Percentiles rank a stretch among this genome's conserved stretches.
phyloP scores from a whole-genome alignment of 441 rosid genomes.

The Corymbia calophylla region DNA sequence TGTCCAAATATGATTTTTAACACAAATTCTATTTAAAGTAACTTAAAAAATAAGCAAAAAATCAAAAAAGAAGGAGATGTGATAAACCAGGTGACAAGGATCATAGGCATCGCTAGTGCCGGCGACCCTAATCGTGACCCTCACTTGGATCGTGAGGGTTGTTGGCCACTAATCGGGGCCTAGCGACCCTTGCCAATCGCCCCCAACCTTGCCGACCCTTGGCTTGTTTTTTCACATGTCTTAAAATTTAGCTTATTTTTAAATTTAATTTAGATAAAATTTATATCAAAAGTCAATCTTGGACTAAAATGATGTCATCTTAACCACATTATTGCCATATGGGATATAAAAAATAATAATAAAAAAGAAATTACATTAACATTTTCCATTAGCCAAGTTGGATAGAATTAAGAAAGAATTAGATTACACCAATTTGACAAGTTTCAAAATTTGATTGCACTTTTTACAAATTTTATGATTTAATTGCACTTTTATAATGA shows the following conservation, averaged over 20 bases:
- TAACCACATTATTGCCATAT: too few relatives aligned
- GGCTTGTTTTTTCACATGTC: background rate
- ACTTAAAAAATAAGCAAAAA: too few relatives aligned
- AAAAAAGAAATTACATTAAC: too few relatives aligned
- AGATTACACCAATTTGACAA: background rate
- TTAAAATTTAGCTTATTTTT: too few relatives aligned
- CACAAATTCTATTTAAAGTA: background rate
- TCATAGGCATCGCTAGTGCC: too few relatives aligned
- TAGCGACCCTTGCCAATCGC: fast-evolving
- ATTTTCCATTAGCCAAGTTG: background rate
- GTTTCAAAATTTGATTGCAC: background rate
- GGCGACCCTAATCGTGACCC: background rate
- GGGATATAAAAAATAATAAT: background rate
- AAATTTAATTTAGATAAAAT: too few relatives aligned
- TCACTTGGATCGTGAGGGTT: background rate
- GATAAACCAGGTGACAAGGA: background rate
- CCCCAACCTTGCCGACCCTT: too few relatives aligned
- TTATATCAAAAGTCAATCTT: too few relatives aligned
- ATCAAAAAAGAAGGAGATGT: too few relatives aligned
- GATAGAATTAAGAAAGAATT: background rate
- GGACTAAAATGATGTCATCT: background rate
- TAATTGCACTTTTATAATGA: too few relatives aligned
- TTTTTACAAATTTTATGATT: too few relatives aligned
- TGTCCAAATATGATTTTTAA: background rate
- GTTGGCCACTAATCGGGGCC: fast-evolving